These are phyloP conservation scores for Breynia disticha DNA, from an alignment of 441 rosid genomes.

Conservation along the genomic window DNA sequence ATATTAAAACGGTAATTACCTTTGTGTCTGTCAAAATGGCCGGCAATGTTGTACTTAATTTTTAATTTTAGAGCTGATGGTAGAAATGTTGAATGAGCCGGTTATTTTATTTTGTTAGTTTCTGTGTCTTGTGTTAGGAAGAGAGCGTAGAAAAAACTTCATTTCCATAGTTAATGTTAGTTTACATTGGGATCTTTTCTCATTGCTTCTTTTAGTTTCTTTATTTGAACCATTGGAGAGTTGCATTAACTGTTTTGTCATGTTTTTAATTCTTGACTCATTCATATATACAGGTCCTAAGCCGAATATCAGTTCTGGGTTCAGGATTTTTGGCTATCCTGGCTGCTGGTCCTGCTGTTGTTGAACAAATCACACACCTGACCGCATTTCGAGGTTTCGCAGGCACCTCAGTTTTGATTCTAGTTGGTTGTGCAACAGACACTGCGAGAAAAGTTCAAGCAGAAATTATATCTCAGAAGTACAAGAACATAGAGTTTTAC, in stretches of 20 bases:
- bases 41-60: neutral
- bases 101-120: no score
- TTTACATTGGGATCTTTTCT: no score
- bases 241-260: neutral
- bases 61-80: neutral
- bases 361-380: constrained; percentile 82
- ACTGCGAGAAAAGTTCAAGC: constrained; percentile 97
- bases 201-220: no score
- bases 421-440: constrained; percentile 90
- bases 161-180: no score
- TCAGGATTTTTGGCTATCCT: constrained; percentile 78
- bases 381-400: constrained; percentile 94
- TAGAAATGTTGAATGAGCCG: no score
- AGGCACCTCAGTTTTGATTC: constrained; percentile 87
- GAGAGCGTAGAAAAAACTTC: no score
- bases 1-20: constrained; percentile 60
- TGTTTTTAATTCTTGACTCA: neutral
- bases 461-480: constrained; percentile 89
- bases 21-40: neutral
- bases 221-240: no score
- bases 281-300: constrained; percentile 53
- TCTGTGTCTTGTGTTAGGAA: no score
- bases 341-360: constrained; percentile 86
- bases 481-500: constrained; percentile 88
- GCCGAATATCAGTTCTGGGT: constrained; percentile 90